phyloP scores from a whole-genome alignment of 176 grass and related monocot genomes.

The Echinochloa phyllopogon region DNA sequence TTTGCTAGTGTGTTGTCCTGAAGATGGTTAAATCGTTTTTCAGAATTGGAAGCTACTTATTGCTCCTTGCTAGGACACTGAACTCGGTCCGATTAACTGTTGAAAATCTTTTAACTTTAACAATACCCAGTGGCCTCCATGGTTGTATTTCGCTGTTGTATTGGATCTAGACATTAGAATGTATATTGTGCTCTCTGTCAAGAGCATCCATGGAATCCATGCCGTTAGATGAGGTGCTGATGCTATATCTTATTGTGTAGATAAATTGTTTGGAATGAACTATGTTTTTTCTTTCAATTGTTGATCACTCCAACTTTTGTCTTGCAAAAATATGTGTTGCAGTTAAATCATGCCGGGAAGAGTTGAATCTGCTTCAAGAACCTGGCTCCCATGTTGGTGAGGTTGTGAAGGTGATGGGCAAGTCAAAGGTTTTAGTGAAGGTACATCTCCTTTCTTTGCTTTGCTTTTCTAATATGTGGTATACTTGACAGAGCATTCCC shows the following conservation, averaged over 20 bases:
- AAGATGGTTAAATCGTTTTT: neutral
- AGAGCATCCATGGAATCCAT: neutral
- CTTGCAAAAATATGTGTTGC: neutral
- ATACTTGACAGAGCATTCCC: neutral
- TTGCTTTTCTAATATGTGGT: neutral
- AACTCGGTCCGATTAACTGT: neutral
- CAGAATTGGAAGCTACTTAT: neutral
- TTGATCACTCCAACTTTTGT: neutral
- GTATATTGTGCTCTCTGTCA: neutral
- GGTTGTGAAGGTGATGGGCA: constrained; percentile 98
- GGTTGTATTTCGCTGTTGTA: neutral
- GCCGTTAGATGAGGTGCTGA: neutral
- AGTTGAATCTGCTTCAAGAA: constrained; percentile 82
- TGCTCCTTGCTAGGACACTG: neutral
- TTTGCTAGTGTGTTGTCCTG: neutral
- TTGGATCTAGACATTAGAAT: neutral
- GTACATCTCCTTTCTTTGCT: constrained; percentile 39
- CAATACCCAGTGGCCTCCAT: neutral
- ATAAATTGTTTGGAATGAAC: neutral
- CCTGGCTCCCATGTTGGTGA: constrained; percentile 90
- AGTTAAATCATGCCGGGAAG: constrained; percentile 80
- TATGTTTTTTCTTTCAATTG: neutral
- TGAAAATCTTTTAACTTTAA: neutral
- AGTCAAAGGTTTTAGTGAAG: constrained; percentile 97
- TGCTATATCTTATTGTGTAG: neutral